These are phyloP conservation scores for Botrytis sinoallii DNA, from an alignment of 2,329 filamentous ascomycete species.

Conservation along the genomic window DNA sequence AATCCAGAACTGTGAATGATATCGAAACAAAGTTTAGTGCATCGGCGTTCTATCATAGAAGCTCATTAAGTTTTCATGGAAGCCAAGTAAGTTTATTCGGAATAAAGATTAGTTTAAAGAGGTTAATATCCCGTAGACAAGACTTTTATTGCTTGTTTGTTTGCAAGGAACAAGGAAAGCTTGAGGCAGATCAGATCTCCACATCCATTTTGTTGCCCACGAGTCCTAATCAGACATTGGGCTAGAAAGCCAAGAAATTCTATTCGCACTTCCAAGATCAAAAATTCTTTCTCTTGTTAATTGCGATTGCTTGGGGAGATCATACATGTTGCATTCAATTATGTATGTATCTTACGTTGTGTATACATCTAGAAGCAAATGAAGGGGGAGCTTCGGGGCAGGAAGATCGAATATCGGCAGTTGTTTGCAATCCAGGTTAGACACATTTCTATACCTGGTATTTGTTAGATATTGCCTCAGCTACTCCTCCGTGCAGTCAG, in stretches of 20 bases:
- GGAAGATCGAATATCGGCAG: background rate
- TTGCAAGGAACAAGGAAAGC: constrained; percentile 5
- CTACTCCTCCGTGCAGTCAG: background rate
- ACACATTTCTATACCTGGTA: background rate
- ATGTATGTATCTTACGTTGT: background rate
- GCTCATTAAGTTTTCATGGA: background rate
- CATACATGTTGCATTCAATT: background rate
- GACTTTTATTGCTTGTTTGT: constrained; percentile 1
- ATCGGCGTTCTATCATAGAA: background rate
- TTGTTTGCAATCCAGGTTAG: background rate
- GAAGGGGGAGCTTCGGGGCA: background rate
- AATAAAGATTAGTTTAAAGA: background rate
- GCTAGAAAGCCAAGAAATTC: constrained; percentile 1
- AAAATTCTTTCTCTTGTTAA: background rate
- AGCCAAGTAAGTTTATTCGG: background rate
- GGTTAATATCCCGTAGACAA: background rate
- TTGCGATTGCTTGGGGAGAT: background rate
- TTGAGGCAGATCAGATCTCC: constrained; percentile 18
- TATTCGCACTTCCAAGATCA: background rate
- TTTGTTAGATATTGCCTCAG: background rate
- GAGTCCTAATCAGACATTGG: constrained; percentile 5
- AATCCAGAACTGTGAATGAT: background rate
- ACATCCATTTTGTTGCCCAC: constrained; percentile 1
- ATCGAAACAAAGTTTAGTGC: constrained; percentile 10
- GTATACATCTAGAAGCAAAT: background rate